Evolutionary conservation across 1,284 basidiomycete genomes (phyloP).

Genomic region (Wolfiporia cocos): DNA sequence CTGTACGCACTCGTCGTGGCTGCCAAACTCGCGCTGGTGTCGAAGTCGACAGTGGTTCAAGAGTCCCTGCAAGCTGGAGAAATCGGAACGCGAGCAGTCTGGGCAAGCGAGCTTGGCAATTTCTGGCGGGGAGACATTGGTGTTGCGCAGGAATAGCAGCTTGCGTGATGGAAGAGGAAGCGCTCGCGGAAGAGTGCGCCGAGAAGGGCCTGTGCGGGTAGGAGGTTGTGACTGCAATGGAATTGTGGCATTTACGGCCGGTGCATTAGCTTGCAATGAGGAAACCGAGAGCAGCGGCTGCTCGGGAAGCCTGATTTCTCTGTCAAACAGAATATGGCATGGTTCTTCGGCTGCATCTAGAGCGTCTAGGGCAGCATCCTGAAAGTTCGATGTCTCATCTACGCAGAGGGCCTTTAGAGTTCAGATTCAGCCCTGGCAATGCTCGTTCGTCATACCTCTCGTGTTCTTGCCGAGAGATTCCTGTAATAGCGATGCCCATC

Average conservation of each 20-base stretch:
- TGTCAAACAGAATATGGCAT: constrained; percentile 41
- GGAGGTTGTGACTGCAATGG: constrained; percentile 5
- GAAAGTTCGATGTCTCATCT: constrained; percentile 27
- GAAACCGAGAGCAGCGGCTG: constrained; percentile 8
- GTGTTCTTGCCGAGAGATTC: constrained; percentile 37
- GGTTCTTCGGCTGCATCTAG: constrained; percentile 48
- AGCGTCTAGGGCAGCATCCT: constrained; percentile 50
- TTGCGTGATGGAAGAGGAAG: constrained; percentile 30
- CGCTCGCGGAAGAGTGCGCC: constrained; percentile 30
- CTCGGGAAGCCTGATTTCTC: constrained; percentile 27
- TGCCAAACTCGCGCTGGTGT: constrained; percentile 63
- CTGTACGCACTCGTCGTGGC: constrained; percentile 69
- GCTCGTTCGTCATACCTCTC: constrained; percentile 13
- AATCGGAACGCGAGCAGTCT: constrained; percentile 53
- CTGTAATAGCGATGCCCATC: constrained; percentile 58
- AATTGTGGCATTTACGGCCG: background rate
- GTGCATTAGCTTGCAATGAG: background rate
- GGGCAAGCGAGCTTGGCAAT: constrained; percentile 51
- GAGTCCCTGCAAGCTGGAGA: constrained; percentile 70
- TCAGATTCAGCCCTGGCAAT: background rate
- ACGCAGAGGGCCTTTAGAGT: background rate
- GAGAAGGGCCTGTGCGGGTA: constrained; percentile 23
- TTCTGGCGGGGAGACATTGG: constrained; percentile 27
- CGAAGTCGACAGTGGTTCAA: constrained; percentile 69
- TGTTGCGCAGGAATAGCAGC: constrained; percentile 39